A percentile compares a stretch with the other conserved stretches of the same genome.
phyloP scores from a whole-genome alignment of 176 grass and related monocot genomes.

The Elaeis guineensis region DNA sequence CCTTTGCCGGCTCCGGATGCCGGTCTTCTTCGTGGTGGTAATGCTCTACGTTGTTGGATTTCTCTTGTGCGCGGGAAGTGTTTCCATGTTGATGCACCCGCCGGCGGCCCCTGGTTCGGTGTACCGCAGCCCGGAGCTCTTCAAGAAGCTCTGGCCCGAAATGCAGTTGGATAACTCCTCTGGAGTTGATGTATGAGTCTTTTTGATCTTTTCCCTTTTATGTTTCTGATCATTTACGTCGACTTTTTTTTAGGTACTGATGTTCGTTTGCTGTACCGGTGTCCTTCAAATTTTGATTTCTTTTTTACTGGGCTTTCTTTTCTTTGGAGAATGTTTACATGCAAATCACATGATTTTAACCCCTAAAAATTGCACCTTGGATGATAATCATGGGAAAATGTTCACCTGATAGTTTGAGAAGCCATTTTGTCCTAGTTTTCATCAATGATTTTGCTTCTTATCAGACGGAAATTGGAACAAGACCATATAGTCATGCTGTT shows the following conservation, averaged over 20 bases:
- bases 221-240: neutral
- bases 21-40: neutral
- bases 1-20: neutral
- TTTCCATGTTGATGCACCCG: neutral
- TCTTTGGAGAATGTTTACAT: no score
- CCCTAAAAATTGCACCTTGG: no score
- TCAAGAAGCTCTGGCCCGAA: slow-evolving; percentile 5
- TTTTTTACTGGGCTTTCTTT: no score
- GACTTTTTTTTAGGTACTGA: neutral
- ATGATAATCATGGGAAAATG: no score
- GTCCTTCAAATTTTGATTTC: no score
- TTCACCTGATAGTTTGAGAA: no score
- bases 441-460: no score
- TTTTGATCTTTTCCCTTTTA: neutral
- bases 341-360: no score
- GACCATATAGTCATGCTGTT: no score
- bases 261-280: no score
- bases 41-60: slow-evolving; percentile 1
- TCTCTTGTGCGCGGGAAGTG: neutral
- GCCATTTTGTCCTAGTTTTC: no score
- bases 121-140: slow-evolving; percentile 17
- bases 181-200: neutral
- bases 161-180: slow-evolving; percentile 10
- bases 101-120: neutral
- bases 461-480: no score